Evolutionary conservation across 257 asterid species (phyloP).

Genomic region (Solanum commersonii): DNA sequence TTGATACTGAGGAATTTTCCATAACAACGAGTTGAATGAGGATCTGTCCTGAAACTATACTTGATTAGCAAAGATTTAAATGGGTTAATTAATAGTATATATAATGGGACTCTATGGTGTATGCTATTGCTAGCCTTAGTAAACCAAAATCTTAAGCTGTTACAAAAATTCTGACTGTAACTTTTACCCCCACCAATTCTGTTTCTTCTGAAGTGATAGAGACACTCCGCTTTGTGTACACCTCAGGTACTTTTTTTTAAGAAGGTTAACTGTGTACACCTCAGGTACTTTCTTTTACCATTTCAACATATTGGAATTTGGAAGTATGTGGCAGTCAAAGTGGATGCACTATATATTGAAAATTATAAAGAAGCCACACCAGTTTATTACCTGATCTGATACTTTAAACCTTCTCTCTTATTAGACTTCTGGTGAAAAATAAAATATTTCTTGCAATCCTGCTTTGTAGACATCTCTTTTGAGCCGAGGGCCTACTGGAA

Average conservation of each 20-base stretch:
- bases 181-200: slow-evolving; percentile 51
- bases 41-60: neutral
- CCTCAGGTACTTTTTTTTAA: neutral
- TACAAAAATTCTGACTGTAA: slow-evolving; percentile 58
- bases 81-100: neutral
- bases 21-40: neutral
- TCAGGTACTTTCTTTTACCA: slow-evolving; percentile 32
- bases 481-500: neutral
- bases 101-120: neutral
- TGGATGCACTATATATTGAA: neutral
- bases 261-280: slow-evolving; percentile 9
- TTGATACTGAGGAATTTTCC: neutral
- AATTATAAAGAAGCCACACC: neutral
- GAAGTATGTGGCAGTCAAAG: neutral
- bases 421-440: neutral
- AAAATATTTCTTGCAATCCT: neutral
- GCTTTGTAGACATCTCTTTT: neutral
- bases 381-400: neutral
- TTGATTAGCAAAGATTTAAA: neutral
- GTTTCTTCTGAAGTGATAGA: slow-evolving; percentile 54
- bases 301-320: neutral
- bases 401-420: neutral
- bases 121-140: neutral
- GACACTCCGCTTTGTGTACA: slow-evolving; percentile 33
- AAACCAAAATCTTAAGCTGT: slow-evolving; percentile 11